Percentiles rank a stretch among this genome's conserved stretches.
Conservation (phyloP, 1,139 yeast genomes). For the Candida tropicalis region DNA sequence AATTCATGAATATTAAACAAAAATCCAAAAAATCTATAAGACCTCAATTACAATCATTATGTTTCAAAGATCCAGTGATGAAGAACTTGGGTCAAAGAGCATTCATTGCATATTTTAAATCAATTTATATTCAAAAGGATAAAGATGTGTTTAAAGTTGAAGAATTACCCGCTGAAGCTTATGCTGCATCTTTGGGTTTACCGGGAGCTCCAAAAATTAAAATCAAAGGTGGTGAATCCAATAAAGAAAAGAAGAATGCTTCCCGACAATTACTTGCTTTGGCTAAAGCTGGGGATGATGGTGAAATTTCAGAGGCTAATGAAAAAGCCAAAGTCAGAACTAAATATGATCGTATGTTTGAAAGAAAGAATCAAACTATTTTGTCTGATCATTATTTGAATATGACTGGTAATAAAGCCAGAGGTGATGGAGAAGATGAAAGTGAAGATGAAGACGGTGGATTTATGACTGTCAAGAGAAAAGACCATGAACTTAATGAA, state of each 20-base stretch:
- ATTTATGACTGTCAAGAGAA: conserved; percentile 78
- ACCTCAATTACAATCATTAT: conserved; percentile 83
- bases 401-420: conserved; percentile 52
- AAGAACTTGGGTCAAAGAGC: conserved; percentile 96
- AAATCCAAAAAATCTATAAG: conserved; percentile 78
- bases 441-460: conserved; percentile 46
- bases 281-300: conserved; percentile 65
- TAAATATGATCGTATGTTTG: conserved; percentile 94
- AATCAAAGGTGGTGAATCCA: conserved; percentile 51
- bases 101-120: conserved; percentile 84
- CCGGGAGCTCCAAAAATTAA: conserved; percentile 97
- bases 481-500: conserved; percentile 68
- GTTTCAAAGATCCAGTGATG: conserved; percentile 89
- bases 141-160: conserved; percentile 81
- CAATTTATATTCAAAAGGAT: conserved; percentile 84
- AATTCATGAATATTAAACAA: conserved; percentile 72
- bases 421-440: conserved; percentile 31
- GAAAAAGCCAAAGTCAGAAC: conserved; percentile 71
- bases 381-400: conserved; percentile 85
- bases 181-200: conserved; percentile 84
- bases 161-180: conserved; percentile 76
- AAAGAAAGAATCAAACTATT: conserved; percentile 90
- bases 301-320: conserved; percentile 47
- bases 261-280: conserved; percentile 68
- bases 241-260: conserved; percentile 79